Conservation (phyloP, 2,329 filamentous ascomycete species). For the Phyllosticta citriasiana region DNA sequence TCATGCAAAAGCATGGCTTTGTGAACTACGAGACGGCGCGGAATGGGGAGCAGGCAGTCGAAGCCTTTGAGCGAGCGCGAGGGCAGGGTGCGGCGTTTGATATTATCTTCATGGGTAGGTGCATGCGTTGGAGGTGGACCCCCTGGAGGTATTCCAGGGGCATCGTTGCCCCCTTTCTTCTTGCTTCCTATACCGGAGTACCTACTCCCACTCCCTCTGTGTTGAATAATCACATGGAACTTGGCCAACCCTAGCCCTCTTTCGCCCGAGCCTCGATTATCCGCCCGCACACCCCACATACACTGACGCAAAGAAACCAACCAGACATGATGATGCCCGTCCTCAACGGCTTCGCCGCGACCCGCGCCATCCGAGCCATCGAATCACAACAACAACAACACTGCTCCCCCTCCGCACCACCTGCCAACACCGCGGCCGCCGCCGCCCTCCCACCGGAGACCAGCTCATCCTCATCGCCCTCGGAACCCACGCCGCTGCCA, state of each 20-base stretch:
- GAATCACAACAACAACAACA: slow-evolving; percentile 34
- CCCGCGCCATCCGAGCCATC: slow-evolving; percentile 30
- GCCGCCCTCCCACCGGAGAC: not conserved
- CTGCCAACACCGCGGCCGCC: not conserved
- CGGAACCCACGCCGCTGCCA: not conserved
- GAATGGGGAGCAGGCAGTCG: slow-evolving; percentile 17
- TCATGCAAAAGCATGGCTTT: slow-evolving; percentile 26
- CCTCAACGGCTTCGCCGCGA: slow-evolving; percentile 44
- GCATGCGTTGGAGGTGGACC: not conserved
- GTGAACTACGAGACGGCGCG: slow-evolving; percentile 24
- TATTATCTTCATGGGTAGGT: slow-evolving; percentile 26
- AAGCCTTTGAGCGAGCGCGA: slow-evolving; percentile 24
- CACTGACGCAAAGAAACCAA: not conserved
- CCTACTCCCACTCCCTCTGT: too few species aligned
- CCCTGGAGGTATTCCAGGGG: not conserved
- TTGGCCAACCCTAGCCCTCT: not conserved
- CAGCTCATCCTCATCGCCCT: not conserved
- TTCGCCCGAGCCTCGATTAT: not conserved
- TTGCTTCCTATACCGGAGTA: not conserved
- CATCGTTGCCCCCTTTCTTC: not conserved
- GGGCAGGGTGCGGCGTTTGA: slow-evolving; percentile 16
- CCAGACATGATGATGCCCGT: slow-evolving; percentile 47
- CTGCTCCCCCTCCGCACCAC: slow-evolving; percentile 20
- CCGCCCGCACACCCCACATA: not conserved
- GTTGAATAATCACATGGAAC: too few species aligned